Evolutionary conservation across 768 basidiomycete species (phyloP), one percentile per base, ranked within the genome.

Genomic region (Omphalotus guepiniiformis): DNA sequence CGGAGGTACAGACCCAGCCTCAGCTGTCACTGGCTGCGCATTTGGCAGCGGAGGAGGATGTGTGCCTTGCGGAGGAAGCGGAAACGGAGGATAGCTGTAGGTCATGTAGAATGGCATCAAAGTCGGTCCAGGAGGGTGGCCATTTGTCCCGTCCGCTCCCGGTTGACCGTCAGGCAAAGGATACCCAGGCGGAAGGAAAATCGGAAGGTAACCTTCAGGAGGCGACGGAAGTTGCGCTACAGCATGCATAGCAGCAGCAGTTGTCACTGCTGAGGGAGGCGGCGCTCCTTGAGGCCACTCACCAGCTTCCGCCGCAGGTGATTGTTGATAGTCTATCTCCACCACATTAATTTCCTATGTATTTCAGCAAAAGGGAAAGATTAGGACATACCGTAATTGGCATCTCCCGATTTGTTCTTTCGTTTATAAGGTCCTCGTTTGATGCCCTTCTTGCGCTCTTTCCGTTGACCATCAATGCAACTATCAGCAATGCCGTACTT

Each of bases 401-500:
- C 27, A 18, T 44, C 46, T 2, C 49, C 16, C n/a, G 53, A 19
- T 48, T 75, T 75, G 50, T 66, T 66, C 57, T 77, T 76, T 50
- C 77, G 73, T 70, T 88, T 89, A 75, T 92, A 92, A 50, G 89
- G 90, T 3, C 89, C 89, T 53, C 89, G 76, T 67, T 92, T 92
- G 63, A 91, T 76, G 46, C 89, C 89, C 64, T 88, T 91, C 69
- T 91, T 92, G 52, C 93, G 77, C 65, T 95, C 93, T 69, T 95
- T 96, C 60, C 93, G 79, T 59, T 89, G 86, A 25, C 92, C 93
- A 63, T 96, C 93, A 47, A 86, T 70, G 64, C 93, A 96, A 46
- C 83, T 76, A 8, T 76, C 75, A 2, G 79, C 69, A 44, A 92
- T 78, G 54, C 88, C 89, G 63, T 94, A 94, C 67, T 93, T 93